A percentile compares a stretch with the other conserved stretches of the same genome.
phyloP scores from a whole-genome alignment of 1,139 yeast genomes.

The Debaryomycetaceae sp. region DNA sequence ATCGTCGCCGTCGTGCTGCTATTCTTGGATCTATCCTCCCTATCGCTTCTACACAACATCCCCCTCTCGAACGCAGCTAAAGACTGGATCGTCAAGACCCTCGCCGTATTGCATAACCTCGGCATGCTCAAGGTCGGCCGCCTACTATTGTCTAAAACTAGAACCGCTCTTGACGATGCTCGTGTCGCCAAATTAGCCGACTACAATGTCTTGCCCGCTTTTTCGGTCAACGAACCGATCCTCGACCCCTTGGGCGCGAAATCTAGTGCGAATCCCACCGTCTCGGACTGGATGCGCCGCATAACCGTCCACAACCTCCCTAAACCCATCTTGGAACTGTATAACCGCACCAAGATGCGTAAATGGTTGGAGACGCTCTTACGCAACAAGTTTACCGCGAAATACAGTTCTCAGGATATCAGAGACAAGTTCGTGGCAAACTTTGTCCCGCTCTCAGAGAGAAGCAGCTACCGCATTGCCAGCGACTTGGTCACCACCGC shows the following conservation, averaged over 20 bases:
- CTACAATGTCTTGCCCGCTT: background rate
- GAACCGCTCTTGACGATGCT: background rate
- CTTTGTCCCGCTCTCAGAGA: constrained; percentile 5
- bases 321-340: background rate
- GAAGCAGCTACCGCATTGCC: constrained; percentile 7
- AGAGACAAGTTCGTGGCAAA: constrained; percentile 5
- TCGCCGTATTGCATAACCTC: background rate
- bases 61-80: background rate
- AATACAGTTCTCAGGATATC: constrained; percentile 7
- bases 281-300: background rate
- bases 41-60: too few species aligned
- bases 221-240: too few species aligned
- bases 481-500: constrained; percentile 13
- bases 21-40: too few species aligned
- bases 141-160: background rate
- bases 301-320: background rate
- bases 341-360: background rate
- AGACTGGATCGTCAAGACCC: background rate
- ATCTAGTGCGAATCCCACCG: background rate
- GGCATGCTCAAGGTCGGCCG: background rate
- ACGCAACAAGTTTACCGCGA: background rate
- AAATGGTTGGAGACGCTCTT: background rate
- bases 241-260: background rate
- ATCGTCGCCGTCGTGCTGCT: too few species aligned
- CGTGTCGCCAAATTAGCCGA: background rate